Percentiles rank a stretch among this genome's conserved stretches.
Conservation (phyloP, 1,284 basidiomycete species). For the Puccinia sorghi region DNA sequence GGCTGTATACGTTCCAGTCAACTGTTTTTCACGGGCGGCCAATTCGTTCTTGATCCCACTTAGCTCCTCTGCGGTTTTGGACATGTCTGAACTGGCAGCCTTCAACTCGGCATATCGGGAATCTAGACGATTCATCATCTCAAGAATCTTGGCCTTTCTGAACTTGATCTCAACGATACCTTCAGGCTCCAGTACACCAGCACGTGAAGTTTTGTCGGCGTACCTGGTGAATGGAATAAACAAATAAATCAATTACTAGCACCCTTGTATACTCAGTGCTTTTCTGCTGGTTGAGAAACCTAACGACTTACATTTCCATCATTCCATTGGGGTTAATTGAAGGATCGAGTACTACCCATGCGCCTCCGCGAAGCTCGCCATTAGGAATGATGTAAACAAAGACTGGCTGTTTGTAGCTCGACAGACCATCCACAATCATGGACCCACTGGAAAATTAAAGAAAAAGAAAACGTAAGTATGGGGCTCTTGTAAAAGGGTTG, state of each 20-base stretch:
- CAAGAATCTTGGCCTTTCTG: slow-evolving; percentile 78
- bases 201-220: slow-evolving; percentile 90
- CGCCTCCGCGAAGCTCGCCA: slow-evolving; percentile 97
- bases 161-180: slow-evolving; percentile 86
- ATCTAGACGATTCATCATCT: slow-evolving; percentile 93
- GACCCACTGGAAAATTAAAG: slow-evolving; percentile 57
- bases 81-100: slow-evolving; percentile 71
- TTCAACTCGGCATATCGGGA: slow-evolving; percentile 78
- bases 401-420: slow-evolving; percentile 95
- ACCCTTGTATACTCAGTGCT: neutral
- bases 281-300: neutral
- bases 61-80: slow-evolving; percentile 66
- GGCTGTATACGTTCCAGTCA: slow-evolving; percentile 88
- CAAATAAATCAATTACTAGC: neutral
- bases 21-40: slow-evolving; percentile 74
- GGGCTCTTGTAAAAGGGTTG: neutral
- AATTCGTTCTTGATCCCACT: slow-evolving; percentile 67
- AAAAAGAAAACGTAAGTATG: slow-evolving; percentile 6
- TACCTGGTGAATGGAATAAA: slow-evolving; percentile 52
- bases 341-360: slow-evolving; percentile 98
- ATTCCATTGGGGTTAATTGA: slow-evolving; percentile 88
- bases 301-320: slow-evolving; percentile 86
- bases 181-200: slow-evolving; percentile 96
- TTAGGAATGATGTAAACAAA: slow-evolving; percentile 99
- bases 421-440: slow-evolving; percentile 91